phyloP scores from a whole-genome alignment of 2,329 filamentous ascomycete species.

The Trichophyton schoenleinii region DNA sequence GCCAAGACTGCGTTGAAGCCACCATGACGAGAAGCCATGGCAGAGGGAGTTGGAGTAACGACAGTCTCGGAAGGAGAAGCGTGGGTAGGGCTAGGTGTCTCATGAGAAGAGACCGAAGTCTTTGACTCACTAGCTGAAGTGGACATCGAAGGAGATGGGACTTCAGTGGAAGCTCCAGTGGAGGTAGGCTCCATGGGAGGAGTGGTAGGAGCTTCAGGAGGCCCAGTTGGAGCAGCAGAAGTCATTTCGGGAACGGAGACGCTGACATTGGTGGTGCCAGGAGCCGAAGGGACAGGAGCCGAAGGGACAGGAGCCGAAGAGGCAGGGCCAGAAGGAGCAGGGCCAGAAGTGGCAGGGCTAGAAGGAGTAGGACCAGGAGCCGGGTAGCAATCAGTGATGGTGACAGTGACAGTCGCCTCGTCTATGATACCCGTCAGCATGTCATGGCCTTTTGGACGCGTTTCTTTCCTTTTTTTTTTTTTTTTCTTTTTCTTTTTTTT shows the following conservation, averaged over 20 bases:
- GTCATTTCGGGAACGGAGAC: neutral
- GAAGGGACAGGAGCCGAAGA: neutral
- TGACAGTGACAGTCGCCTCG: slow-evolving; percentile 15
- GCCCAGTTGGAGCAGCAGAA: neutral
- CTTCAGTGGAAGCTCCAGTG: neutral
- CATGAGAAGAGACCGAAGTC: neutral
- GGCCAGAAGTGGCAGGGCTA: neutral
- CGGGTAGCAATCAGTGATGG: slow-evolving; percentile 14
- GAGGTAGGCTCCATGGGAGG: neutral
- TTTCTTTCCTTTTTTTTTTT: neutral
- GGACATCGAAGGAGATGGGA: neutral
- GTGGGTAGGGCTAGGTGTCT: neutral
- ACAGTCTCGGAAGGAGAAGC: neutral
- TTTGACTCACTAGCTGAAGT: neutral
- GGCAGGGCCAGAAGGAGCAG: neutral
- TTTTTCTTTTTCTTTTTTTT: neutral
- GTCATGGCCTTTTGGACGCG: neutral
- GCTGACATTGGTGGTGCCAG: neutral
- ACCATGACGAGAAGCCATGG: slow-evolving; percentile 2
- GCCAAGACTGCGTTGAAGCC: slow-evolving; percentile 5
- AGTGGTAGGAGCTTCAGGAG: neutral
- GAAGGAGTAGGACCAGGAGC: neutral
- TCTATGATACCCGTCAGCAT: slow-evolving; percentile 7
- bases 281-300: neutral
- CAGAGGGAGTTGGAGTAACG: slow-evolving; percentile 4